Percentiles rank a stretch among this genome's conserved stretches.
Conservation (phyloP, 2,329 filamentous ascomycete genomes). For the Alternaria metachromatica region DNA sequence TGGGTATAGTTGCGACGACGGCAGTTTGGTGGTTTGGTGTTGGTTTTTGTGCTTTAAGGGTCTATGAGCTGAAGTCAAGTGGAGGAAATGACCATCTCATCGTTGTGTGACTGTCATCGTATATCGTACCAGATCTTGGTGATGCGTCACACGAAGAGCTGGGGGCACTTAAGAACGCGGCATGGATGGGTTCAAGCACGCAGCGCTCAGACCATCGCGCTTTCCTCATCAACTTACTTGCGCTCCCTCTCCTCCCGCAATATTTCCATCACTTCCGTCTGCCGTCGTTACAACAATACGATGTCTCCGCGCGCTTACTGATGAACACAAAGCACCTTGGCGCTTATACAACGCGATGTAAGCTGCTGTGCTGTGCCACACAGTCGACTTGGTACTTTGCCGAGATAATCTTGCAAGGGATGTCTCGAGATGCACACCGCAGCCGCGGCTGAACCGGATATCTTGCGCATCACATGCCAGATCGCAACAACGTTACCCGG, state of each 20-base stretch:
- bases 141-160: too few species aligned
- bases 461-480: background rate
- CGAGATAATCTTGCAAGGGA: background rate
- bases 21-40: background rate
- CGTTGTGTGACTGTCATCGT: too few species aligned
- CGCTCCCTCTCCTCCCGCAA: background rate
- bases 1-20: background rate
- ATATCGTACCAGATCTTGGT: too few species aligned
- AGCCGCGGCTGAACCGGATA: background rate
- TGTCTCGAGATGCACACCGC: background rate
- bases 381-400: background rate
- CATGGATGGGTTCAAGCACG: background rate
- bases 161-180: too few species aligned
- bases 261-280: background rate
- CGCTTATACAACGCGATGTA: background rate
- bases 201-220: background rate
- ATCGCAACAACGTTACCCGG: background rate
- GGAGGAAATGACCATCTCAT: background rate
- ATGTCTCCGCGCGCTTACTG: too few species aligned
- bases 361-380: background rate
- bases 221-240: background rate
- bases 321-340: background rate
- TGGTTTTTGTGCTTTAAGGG: background rate
- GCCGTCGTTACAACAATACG: too few species aligned
- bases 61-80: too few species aligned